Evolutionary conservation across 495 filamentous ascomycete genomes (phyloP).

Genomic region (Paragyromitra xinjiangensis): DNA sequence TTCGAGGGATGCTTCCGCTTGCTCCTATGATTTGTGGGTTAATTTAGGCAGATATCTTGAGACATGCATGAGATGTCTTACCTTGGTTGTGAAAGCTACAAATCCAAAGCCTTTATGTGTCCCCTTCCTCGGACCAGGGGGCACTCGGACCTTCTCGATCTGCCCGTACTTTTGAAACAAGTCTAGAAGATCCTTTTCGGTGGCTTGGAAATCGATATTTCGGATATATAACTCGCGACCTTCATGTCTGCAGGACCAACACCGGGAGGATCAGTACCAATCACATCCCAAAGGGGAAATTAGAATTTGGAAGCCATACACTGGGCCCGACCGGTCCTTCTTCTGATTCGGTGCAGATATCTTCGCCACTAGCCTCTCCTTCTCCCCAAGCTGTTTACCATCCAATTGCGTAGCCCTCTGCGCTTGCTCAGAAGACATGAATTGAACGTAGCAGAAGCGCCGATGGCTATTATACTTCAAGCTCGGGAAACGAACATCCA

Average conservation of each 20-base stretch:
- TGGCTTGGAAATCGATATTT: conserved; percentile 73
- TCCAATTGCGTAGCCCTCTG: conserved; percentile 74
- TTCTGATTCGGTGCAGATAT: conserved; percentile 83
- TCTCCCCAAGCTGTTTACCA: conserved; percentile 71
- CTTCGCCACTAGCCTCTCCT: conserved; percentile 74
- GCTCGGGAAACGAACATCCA: conserved; percentile 87
- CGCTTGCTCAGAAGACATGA: conserved; percentile 71
- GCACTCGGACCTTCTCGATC: conserved; percentile 72
- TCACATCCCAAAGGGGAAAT: neutral
- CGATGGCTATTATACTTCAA: conserved; percentile 87
- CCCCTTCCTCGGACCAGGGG: conserved; percentile 70
- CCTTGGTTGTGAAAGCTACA: conserved; percentile 77
- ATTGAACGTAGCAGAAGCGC: conserved; percentile 94
- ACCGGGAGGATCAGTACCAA: conserved; percentile 18
- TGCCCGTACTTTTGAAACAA: conserved; percentile 78
- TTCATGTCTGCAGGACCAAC: conserved; percentile 64
- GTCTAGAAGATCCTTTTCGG: conserved; percentile 72
- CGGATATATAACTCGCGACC: conserved; percentile 85
- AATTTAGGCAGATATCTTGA: neutral
- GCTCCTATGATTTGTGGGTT: conserved; percentile 60
- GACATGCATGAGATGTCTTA: conserved; percentile 48
- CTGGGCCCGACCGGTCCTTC: conserved; percentile 80
- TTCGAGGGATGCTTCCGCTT: conserved; percentile 73
- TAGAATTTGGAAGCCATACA: conserved; percentile 57
- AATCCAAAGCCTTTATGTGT: conserved; percentile 78